These are phyloP conservation scores for Starmera dryadoides DNA, from an alignment of 805 yeast genomes.

Conservation along the genomic window DNA sequence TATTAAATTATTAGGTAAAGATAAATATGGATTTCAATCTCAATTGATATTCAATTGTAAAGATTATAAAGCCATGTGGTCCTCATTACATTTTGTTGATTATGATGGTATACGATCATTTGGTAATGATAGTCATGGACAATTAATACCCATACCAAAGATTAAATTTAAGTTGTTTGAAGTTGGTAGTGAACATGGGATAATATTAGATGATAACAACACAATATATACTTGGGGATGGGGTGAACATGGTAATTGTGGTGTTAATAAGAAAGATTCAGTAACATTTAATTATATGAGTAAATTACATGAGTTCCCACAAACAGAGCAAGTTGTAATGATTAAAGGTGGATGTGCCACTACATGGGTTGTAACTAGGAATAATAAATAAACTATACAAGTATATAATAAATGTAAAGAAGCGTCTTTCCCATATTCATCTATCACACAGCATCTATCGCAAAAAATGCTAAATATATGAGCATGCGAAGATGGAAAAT, in stretches of 20 bases:
- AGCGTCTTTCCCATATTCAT: conserved; percentile 78
- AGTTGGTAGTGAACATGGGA: conserved; percentile 87
- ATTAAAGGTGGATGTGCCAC: conserved; percentile 64
- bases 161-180: conserved; percentile 19
- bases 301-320: conserved; percentile 28
- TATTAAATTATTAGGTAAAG: conserved; percentile 28
- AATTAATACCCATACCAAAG: conserved; percentile 29
- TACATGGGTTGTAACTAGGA: conserved; percentile 43
- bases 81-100: conserved; percentile 52
- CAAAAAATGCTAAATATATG: conserved; percentile 1
- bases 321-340: conserved; percentile 18
- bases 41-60: conserved; percentile 3
- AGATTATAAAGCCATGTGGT: conserved; percentile 62
- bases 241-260: conserved; percentile 99
- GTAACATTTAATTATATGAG: conserved; percentile 28
- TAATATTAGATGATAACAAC: conserved; percentile 26
- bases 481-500: conserved; percentile 62
- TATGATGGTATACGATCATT: conserved; percentile 31
- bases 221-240: conserved; percentile 84
- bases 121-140: conserved; percentile 80
- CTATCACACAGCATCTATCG: conserved; percentile 30
- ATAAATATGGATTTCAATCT: conserved; percentile 16
- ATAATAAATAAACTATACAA: background rate
- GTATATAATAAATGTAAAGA: conserved; percentile 45
- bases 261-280: conserved; percentile 22